These are phyloP conservation scores for Thuja plicata DNA, from an alignment of 83 land plant species.

Conservation along the genomic window DNA sequence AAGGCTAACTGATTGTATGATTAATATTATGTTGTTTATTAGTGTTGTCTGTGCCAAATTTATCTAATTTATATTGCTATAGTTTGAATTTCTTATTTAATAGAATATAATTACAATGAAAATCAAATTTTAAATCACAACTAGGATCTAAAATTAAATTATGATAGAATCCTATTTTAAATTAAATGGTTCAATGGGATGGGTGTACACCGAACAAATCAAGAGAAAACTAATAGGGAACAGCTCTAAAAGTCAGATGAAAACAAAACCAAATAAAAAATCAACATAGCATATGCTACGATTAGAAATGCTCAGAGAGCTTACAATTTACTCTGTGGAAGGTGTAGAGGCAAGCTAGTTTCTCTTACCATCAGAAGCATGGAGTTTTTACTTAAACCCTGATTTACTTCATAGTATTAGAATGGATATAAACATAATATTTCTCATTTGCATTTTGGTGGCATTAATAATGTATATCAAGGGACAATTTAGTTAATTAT, in stretches of 20 bases:
- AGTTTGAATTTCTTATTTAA: background rate
- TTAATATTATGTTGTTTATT: too few species aligned
- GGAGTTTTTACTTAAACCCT: background rate
- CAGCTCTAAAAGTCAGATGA: background rate
- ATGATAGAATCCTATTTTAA: background rate
- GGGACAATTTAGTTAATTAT: background rate
- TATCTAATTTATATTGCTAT: background rate
- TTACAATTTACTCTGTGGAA: background rate
- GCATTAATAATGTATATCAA: background rate
- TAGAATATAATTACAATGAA: background rate
- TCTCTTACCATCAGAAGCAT: background rate
- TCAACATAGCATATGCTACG: background rate
- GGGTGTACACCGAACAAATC: background rate
- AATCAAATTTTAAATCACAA: background rate
- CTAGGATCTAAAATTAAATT: background rate
- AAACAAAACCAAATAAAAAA: background rate
- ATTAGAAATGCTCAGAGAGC: background rate
- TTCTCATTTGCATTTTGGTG: background rate
- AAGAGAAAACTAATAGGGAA: background rate
- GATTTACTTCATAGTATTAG: background rate
- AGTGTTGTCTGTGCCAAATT: too few species aligned
- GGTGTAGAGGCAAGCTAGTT: background rate
- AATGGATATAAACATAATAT: background rate
- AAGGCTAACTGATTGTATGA: too few species aligned
- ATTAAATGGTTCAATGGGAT: background rate